Evolutionary conservation across 148 eudicot species (phyloP), one percentile per base, ranked within the genome.

Genomic region (Selenicereus undatus): DNA sequence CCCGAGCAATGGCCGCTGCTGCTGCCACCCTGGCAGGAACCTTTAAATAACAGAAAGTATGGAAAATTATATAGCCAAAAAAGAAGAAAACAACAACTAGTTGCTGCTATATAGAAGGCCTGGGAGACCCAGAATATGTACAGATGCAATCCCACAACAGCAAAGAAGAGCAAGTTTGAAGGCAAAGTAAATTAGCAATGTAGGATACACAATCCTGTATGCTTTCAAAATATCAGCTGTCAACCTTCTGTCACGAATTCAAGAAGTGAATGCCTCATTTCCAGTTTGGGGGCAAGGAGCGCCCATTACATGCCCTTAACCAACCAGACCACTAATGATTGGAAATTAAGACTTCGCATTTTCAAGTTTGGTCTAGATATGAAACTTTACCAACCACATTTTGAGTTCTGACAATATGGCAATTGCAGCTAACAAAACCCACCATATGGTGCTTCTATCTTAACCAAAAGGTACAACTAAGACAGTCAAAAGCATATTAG

Each of bases 1-100:
- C 97, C 82, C 99, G 94, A 71, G 99, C 99, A 85, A 93, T 90
- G 70, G 97, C 93, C 75, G 99, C 99, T 17, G 99, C 99, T 51
- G 99, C 99, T 45, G 92, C 99, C 64, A 97, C 99, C 82, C 98
- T 90, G 71, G 90, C 97, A 81, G 99, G 99, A 84, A 95, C 98
- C 99, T 95, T 45, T n/a, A 32, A 26, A 35, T 20, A 48, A 30
- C 81, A 73, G 45, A 73, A 74, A 12, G 5, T 3, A 48, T 45
- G 20, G 64, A 13, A 35, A 66, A 66, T n/a, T 62, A 62, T 62
- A n/a, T n/a, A n/a, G 18, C 18, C 13, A 1, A 66, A 9, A 24
- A 66, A 13, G 8, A 26, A 66, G 11, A 66, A 29, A 12, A 9
- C 4, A 22, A 72, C 30, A 52, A 29, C 50, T 56, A n/a, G 1